phyloP scores from a whole-genome alignment of 192 early-diverging fungal genomes.

The Spizellomyces sp. region DNA sequence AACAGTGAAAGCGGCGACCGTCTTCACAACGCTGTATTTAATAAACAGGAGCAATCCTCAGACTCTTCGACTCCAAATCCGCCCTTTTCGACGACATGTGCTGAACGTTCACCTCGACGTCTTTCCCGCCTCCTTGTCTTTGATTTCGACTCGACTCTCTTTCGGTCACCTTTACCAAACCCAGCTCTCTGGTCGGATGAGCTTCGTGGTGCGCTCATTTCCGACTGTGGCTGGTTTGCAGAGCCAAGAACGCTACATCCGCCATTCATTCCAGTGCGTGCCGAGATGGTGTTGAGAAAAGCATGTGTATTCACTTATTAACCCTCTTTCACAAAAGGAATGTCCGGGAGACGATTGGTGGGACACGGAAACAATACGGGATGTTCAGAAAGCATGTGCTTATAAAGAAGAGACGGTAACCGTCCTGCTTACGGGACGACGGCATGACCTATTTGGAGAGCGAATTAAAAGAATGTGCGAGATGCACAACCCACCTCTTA shows the following conservation, averaged over 20 bases:
- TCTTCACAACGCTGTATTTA: neutral
- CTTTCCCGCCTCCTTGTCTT: constrained; percentile 43
- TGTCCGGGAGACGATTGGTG: constrained; percentile 43
- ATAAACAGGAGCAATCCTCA: neutral
- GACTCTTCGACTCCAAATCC: neutral
- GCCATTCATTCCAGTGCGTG: constrained; percentile 45
- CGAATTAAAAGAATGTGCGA: constrained; percentile 42
- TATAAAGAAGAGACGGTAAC: constrained; percentile 12
- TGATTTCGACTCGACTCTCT: constrained; percentile 61
- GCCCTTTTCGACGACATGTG: neutral
- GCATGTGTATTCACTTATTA: no score
- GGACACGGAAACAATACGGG: constrained; percentile 30
- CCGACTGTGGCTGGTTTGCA: constrained; percentile 55
- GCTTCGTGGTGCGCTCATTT: constrained; percentile 45
- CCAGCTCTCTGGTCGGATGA: constrained; percentile 40
- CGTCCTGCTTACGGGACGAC: constrained; percentile 49
- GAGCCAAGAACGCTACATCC: constrained; percentile 42
- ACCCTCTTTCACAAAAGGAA: neutral
- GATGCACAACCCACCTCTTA: constrained; percentile 7
- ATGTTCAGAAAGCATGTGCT: neutral
- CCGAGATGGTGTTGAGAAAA: neutral
- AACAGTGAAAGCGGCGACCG: neutral
- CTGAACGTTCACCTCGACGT: constrained; percentile 6
- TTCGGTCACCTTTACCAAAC: constrained; percentile 55
- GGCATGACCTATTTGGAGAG: constrained; percentile 47